Conservation (phyloP, 2,329 filamentous ascomycete genomes). For the Coniochaeta sp. region DNA sequence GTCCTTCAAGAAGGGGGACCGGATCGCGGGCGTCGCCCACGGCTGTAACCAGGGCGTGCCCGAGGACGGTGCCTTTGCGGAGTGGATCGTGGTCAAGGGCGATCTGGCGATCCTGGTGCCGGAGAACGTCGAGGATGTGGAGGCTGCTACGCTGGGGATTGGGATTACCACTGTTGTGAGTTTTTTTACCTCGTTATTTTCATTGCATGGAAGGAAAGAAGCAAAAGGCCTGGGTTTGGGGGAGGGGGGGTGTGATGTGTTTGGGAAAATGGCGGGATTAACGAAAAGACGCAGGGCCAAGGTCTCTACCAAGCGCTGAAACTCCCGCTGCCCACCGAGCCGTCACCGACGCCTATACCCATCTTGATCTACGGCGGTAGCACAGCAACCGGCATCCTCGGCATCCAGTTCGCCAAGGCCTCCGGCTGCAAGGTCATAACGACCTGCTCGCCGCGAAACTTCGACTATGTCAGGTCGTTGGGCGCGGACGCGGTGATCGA, state of each 20-base stretch:
- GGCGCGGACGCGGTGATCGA: constrained; percentile 40
- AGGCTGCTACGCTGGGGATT: constrained; percentile 35
- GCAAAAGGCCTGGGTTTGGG: no score
- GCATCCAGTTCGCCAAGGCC: constrained; percentile 34
- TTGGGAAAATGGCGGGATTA: no score
- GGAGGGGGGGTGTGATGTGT: no score
- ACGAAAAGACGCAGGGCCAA: constrained; percentile 27
- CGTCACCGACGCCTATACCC: constrained; percentile 26
- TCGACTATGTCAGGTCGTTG: constrained; percentile 27
- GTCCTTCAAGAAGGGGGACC: constrained; percentile 37
- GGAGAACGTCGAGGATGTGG: constrained; percentile 33
- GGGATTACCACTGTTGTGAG: constrained; percentile 30
- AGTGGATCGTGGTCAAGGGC: constrained; percentile 28
- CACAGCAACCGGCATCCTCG: constrained; percentile 48
- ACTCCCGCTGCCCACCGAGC: constrained; percentile 35
- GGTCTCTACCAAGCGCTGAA: constrained; percentile 36
- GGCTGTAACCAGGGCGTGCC: constrained; percentile 27
- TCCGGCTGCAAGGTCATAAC: constrained; percentile 30
- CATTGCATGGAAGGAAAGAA: no score
- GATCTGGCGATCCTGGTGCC: constrained; percentile 36
- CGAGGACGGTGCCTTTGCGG: constrained; percentile 35
- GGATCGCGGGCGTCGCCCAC: constrained; percentile 32
- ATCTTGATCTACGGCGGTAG: constrained; percentile 40
- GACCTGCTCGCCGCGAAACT: constrained; percentile 29
- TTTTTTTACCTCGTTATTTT: background rate